Conservation (phyloP, 148 eudicot genomes). For the Rhododendron williamsianum region DNA sequence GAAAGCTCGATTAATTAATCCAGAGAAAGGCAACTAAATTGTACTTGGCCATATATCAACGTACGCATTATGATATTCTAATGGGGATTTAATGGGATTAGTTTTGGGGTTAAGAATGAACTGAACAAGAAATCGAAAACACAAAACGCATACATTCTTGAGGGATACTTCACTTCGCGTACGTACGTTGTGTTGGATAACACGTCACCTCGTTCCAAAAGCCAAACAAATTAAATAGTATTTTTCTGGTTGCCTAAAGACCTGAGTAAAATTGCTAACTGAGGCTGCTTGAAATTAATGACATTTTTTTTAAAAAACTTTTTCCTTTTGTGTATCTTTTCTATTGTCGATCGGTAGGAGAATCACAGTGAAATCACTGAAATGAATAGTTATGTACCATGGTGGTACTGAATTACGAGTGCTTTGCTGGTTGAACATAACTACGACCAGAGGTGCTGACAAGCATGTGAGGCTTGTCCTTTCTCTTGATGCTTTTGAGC, state of each 20-base stretch:
- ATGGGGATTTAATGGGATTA: constrained; percentile 22
- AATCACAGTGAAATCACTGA: too few relatives aligned
- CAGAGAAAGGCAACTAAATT: constrained; percentile 18
- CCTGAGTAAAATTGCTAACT: too few relatives aligned
- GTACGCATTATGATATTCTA: constrained; percentile 12
- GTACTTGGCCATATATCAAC: constrained; percentile 13
- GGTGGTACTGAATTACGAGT: too few relatives aligned
- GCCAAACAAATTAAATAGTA: not conserved
- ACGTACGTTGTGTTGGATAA: constrained; percentile 10
- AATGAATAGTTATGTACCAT: too few relatives aligned
- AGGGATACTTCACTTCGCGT: constrained; percentile 43
- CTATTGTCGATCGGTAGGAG: too few relatives aligned
- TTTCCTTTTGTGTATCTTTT: too few relatives aligned
- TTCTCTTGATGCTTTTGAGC: too few relatives aligned
- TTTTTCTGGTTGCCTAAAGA: not conserved
- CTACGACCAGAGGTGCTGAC: too few relatives aligned
- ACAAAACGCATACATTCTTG: constrained; percentile 21
- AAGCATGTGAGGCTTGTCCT: too few relatives aligned
- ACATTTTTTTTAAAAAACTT: too few relatives aligned
- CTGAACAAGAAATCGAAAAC: constrained; percentile 27
- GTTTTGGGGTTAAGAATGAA: constrained; percentile 25
- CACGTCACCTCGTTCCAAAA: not conserved
- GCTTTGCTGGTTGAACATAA: too few relatives aligned
- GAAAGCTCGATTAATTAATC: constrained; percentile 7
- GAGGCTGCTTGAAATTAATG: not conserved